A percentile compares a stretch with the other conserved stretches of the same genome.
phyloP scores from a whole-genome alignment of 2,329 filamentous ascomycete genomes.

The Monosporascus sp. region DNA sequence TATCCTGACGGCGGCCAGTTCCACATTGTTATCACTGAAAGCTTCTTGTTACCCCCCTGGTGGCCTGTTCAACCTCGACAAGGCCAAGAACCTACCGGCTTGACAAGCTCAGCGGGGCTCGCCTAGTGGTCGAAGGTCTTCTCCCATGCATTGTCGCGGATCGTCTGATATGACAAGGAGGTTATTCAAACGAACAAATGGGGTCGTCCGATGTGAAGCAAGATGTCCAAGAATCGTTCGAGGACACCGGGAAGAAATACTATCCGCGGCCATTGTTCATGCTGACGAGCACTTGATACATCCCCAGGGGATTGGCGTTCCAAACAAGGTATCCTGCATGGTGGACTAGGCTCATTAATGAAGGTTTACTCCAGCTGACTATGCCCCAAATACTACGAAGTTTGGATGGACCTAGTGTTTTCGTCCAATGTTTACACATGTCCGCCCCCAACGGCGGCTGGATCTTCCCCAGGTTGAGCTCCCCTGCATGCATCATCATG shows the following conservation, averaged over 20 bases:
- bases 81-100: constrained; percentile 15
- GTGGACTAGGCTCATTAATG: too few relatives aligned
- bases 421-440: not conserved
- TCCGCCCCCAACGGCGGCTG: not conserved
- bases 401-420: too few relatives aligned
- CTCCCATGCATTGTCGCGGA: not conserved
- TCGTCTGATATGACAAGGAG: not conserved
- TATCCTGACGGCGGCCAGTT: constrained; percentile 23
- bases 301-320: not conserved
- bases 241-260: not conserved
- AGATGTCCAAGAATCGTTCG: not conserved
- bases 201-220: not conserved
- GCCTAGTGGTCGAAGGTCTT: not conserved
- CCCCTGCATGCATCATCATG: too few relatives aligned
- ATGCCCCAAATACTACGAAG: too few relatives aligned
- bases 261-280: too few relatives aligned
- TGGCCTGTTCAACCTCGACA: not conserved
- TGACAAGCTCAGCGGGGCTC: constrained; percentile 7
- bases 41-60: not conserved
- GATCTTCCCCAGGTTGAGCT: not conserved
- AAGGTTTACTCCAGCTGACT: too few relatives aligned
- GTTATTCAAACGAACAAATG: not conserved
- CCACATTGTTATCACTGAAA: constrained; percentile 8
- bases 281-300: not conserved
- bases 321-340: not conserved